Evolutionary conservation across 192 early-diverging fungal genomes (phyloP), one percentile per base, ranked within the genome.

Genomic region (Linnemannia schmuckeri): DNA sequence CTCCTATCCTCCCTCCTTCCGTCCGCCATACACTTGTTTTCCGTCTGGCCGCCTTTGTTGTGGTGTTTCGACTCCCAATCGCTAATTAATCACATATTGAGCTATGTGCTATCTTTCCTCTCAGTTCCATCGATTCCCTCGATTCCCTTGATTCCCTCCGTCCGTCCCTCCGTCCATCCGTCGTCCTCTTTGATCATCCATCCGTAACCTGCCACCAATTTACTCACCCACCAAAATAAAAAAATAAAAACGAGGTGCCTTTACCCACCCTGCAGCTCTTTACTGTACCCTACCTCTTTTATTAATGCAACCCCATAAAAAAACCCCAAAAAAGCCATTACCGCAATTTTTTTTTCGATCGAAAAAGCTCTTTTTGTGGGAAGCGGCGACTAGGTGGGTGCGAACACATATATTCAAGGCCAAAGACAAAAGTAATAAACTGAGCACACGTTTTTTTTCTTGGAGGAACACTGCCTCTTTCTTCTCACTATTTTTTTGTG

Each of bases 291-390:
- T 27, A 13, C 30, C n/a, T n/a, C 55, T 2, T 57, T 1, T 57
- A 15, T 66, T 66, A 46, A 3, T 46, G 61, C n/a, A 66, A 66
- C 61, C 61, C 61, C 61, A 66, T 66, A 66, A 66, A 66, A 61
- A 66, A 30, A 33, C 7, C 10, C 10, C n/a, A 30, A 33, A 66
- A 66, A 18, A 18, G n/a, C 55, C 22, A 7, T 55, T 27, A 57
- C 7, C 15, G 55, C 55, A 9, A 30, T 61, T 12, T 3, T 61
- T n/a, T n/a, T 61, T n/a, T 27, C 30, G 24, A n/a, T 61, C 61
- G 61, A 66, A 66, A n/a, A 66, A 66, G 61, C 61, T 15, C 61
- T 66, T 66, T 66, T 66, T 33, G 27, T 66, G 61, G 61, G 61
- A 18, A 5, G 49, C 15, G 49, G 6, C 5, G 5, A 44, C 42